A percentile compares a stretch with the other conserved stretches of the same genome.
Evolutionary conservation across 306 rosid species (phyloP).

Genomic region (Vigna radiata): DNA sequence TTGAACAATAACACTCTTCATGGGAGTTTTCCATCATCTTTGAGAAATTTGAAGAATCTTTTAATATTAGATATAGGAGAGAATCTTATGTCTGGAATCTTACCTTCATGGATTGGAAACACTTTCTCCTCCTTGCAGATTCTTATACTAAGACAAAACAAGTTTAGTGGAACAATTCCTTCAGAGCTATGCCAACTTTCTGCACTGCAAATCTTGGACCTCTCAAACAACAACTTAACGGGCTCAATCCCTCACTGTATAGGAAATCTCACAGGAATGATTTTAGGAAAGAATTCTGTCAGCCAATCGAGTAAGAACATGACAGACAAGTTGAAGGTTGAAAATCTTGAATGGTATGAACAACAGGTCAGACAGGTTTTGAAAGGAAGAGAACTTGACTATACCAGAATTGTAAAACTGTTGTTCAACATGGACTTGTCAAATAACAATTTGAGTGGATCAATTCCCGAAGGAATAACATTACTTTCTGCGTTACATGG

Average conservation of each 20-base stretch:
- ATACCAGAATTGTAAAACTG: background rate
- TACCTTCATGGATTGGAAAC: constrained; percentile 44
- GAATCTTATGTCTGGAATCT: constrained; percentile 37
- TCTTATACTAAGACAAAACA: constrained; percentile 35
- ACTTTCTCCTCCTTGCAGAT: background rate
- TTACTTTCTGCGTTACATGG: constrained; percentile 5
- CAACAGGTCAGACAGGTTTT: background rate
- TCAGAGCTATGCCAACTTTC: constrained; percentile 29
- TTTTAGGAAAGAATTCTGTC: background rate
- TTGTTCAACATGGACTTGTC: constrained; percentile 28
- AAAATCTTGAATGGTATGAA: background rate
- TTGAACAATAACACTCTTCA: constrained; percentile 41
- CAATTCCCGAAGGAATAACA: constrained; percentile 33
- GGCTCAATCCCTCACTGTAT: constrained; percentile 37
- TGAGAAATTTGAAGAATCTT: background rate
- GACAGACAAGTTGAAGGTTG: too few species aligned
- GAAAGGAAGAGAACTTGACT: constrained; percentile 34
- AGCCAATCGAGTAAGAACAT: too few species aligned
- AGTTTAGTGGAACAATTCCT: constrained; percentile 36
- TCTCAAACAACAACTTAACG: background rate
- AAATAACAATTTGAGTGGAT: background rate
- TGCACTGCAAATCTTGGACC: constrained; percentile 35
- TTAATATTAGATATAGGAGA: constrained; percentile 40
- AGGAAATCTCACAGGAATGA: constrained; percentile 36
- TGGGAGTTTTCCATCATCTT: constrained; percentile 20